Percentiles rank a stretch among this genome's conserved stretches.
These are phyloP conservation scores for Cyclanthera cordifolia DNA, from an alignment of 306 rosid species.

Conservation along the genomic window DNA sequence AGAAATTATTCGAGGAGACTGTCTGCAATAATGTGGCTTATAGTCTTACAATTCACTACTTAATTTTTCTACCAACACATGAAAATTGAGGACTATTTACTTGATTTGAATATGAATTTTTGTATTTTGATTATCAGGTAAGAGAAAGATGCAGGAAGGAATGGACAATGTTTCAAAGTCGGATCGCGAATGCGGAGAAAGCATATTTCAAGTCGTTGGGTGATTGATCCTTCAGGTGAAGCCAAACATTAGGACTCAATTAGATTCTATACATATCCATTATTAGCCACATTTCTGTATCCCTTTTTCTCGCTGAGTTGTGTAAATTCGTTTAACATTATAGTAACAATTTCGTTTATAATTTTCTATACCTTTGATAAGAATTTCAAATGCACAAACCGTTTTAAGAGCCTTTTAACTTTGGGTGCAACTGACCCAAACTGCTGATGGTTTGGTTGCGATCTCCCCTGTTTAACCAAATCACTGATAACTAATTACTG, in stretches of 20 bases:
- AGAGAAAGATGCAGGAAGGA: slow-evolving; percentile 90
- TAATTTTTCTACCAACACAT: too few relatives aligned
- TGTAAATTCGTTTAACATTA: slow-evolving; percentile 1
- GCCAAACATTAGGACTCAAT: slow-evolving; percentile 25
- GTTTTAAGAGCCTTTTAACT: too few relatives aligned
- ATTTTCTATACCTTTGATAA: too few relatives aligned
- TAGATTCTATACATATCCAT: background rate
- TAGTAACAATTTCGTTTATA: background rate
- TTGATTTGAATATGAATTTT: background rate
- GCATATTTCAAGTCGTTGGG: slow-evolving; percentile 49
- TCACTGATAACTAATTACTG: too few relatives aligned
- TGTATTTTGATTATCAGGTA: slow-evolving; percentile 42
- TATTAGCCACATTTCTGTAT: background rate
- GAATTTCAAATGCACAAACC: too few relatives aligned
- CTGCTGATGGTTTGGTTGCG: too few relatives aligned
- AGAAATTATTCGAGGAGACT: background rate
- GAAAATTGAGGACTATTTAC: too few relatives aligned
- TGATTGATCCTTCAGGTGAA: slow-evolving; percentile 36
- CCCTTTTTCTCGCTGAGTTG: background rate
- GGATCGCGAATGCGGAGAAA: slow-evolving; percentile 62
- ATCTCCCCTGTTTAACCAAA: too few relatives aligned
- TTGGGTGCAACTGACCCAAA: too few relatives aligned
- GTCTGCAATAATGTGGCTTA: too few relatives aligned
- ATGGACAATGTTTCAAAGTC: slow-evolving; percentile 88
- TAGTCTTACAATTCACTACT: too few relatives aligned